Conservation (phyloP, 2,329 filamentous ascomycete species). For the Parastagonospora avenae region DNA sequence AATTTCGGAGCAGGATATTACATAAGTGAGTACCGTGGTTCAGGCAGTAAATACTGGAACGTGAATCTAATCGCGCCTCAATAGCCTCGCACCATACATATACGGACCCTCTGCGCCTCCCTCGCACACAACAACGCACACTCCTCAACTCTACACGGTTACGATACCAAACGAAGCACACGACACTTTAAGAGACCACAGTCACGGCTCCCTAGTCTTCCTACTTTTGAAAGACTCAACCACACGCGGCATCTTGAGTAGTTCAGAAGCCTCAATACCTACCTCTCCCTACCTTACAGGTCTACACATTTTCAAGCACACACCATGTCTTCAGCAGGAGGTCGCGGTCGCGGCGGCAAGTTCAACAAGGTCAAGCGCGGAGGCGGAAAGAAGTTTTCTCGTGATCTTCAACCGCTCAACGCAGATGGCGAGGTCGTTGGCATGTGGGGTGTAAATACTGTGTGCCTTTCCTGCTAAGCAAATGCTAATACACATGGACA, state of each 20-base stretch:
- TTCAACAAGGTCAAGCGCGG: slow-evolving; percentile 92
- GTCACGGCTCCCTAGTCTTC: background rate
- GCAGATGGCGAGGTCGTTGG: slow-evolving; percentile 85
- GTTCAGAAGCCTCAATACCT: background rate
- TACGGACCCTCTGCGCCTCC: slow-evolving; percentile 6
- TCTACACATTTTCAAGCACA: slow-evolving; percentile 16
- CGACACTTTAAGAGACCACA: slow-evolving; percentile 1
- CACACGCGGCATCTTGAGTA: background rate
- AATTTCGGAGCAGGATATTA: background rate
- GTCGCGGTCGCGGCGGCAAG: slow-evolving; percentile 84
- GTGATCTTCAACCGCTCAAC: slow-evolving; percentile 85
- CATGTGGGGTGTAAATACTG: slow-evolving; percentile 75
- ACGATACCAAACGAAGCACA: slow-evolving; percentile 1
- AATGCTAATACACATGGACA: slow-evolving; percentile 25
- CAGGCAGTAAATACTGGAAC: background rate
- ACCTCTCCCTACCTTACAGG: slow-evolving; percentile 1
- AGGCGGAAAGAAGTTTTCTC: slow-evolving; percentile 95
- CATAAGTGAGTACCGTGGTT: slow-evolving; percentile 3
- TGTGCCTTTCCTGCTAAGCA: background rate
- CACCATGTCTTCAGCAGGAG: slow-evolving; percentile 58
- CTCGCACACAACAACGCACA: slow-evolving; percentile 7
- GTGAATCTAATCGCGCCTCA: slow-evolving; percentile 13
- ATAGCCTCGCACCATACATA: slow-evolving; percentile 12
- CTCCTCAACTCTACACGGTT: slow-evolving; percentile 2
- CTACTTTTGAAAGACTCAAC: background rate